Evolutionary conservation across 306 rosid species (phyloP).

Genomic region (Citrullus amarus): DNA sequence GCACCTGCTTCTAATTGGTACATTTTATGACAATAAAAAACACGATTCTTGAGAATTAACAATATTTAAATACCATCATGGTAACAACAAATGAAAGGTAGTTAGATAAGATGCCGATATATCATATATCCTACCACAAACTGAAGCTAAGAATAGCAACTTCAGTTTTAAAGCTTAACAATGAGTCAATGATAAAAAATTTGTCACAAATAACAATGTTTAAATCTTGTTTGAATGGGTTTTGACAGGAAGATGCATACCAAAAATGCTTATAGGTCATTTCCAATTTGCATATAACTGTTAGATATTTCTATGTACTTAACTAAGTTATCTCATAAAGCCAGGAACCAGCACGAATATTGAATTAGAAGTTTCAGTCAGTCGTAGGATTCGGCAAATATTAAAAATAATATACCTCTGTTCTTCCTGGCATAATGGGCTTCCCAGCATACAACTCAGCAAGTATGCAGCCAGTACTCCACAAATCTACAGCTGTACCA

Average conservation of each 20-base stretch:
- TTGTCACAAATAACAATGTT: not conserved
- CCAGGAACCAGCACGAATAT: not conserved
- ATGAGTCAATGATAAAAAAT: not conserved
- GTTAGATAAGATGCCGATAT: not conserved
- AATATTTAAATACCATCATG: not conserved
- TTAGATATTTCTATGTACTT: not conserved
- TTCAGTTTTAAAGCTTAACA: not conserved
- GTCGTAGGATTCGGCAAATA: not conserved
- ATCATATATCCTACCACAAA: not conserved
- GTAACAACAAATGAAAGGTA: not conserved
- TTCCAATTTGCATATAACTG: not conserved
- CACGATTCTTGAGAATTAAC: not conserved
- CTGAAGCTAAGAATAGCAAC: not conserved
- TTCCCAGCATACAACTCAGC: constrained; percentile 89
- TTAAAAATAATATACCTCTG: constrained; percentile 42
- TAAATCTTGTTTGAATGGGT: not conserved
- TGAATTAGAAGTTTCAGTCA: not conserved
- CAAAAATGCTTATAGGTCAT: not conserved
- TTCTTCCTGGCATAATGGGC: constrained; percentile 97
- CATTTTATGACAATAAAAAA: not conserved
- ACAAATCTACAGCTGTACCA: constrained; percentile 73
- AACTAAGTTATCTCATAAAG: not conserved
- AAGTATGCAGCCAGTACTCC: constrained; percentile 94
- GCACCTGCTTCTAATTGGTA: not conserved
- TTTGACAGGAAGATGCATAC: not conserved